These are phyloP conservation scores for grape (Vitis vinifera) DNA, from an alignment of 164 flowering plant genomes.

Conservation along the genomic window ASM3070453v1 NC_081821.1:11218501-11219000, in stretches of 20 bases:
- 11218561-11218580: conserved; percentile 67
- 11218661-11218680: conserved; percentile 34
- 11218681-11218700: conserved; percentile 41
- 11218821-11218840: conserved; percentile 68
- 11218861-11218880: conserved; percentile 7
- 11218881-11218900: conserved; percentile 19
- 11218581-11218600: conserved; percentile 60
- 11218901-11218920: conserved; percentile 75
- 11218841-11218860: conserved; percentile 54
- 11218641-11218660: conserved; percentile 47
- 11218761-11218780: conserved; percentile 48
- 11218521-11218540: conserved; percentile 55
- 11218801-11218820: conserved; percentile 65
- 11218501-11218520: conserved; percentile 43
- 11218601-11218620: conserved; percentile 43
- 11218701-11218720: conserved; percentile 35
- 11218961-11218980: conserved; percentile 57
- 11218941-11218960: conserved; percentile 41
- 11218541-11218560: conserved; percentile 57
- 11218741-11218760: conserved; percentile 58
- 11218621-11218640: conserved; percentile 36
- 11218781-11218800: conserved; percentile 87
- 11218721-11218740: conserved; percentile 37
- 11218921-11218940: conserved; percentile 51
- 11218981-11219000: conserved; percentile 76